Conservation (phyloP, 2,329 filamentous ascomycete species). For the Coniochaeta ligniaria region DNA sequence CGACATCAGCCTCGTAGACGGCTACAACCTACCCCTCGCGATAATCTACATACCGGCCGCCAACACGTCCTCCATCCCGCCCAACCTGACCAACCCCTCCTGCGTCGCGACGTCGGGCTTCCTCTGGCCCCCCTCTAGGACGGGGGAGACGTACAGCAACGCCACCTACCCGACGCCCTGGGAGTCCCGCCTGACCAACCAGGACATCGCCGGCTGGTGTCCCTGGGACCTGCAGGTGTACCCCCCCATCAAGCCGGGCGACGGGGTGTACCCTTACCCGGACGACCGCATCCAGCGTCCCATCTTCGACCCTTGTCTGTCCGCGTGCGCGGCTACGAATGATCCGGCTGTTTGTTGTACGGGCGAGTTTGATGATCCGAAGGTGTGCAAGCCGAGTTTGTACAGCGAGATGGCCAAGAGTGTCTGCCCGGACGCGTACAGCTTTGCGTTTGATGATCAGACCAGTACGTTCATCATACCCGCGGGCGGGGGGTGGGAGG, state of each 20-base stretch:
- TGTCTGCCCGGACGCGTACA: constrained; percentile 80
- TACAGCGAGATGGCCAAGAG: constrained; percentile 66
- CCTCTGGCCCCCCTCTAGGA: constrained; percentile 44
- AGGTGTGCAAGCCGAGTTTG: constrained; percentile 56
- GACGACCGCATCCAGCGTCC: constrained; percentile 66
- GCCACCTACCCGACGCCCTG: constrained; percentile 60
- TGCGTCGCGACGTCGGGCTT: constrained; percentile 66
- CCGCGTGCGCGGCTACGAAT: constrained; percentile 65
- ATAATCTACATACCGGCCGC: constrained; percentile 53
- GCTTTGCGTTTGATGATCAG: constrained; percentile 59
- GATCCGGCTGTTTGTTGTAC: constrained; percentile 67
- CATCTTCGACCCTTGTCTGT: constrained; percentile 70
- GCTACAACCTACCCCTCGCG: constrained; percentile 71
- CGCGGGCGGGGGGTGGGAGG: constrained; percentile 66
- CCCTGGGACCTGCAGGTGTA: constrained; percentile 70
- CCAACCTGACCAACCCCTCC: constrained; percentile 68
- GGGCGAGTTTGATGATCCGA: constrained; percentile 56
- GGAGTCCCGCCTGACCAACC: constrained; percentile 50
- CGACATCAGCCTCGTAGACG: constrained; percentile 79
- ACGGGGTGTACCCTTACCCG: constrained; percentile 74
- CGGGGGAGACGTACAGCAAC: constrained; percentile 54
- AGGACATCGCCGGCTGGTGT: constrained; percentile 62
- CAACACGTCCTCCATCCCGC: constrained; percentile 60
- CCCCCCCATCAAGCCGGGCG: constrained; percentile 61
- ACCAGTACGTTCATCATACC: constrained; percentile 56